Evolutionary conservation across 2,329 filamentous ascomycete genomes (phyloP).

Genomic region (Colletotrichum destructivum): DNA sequence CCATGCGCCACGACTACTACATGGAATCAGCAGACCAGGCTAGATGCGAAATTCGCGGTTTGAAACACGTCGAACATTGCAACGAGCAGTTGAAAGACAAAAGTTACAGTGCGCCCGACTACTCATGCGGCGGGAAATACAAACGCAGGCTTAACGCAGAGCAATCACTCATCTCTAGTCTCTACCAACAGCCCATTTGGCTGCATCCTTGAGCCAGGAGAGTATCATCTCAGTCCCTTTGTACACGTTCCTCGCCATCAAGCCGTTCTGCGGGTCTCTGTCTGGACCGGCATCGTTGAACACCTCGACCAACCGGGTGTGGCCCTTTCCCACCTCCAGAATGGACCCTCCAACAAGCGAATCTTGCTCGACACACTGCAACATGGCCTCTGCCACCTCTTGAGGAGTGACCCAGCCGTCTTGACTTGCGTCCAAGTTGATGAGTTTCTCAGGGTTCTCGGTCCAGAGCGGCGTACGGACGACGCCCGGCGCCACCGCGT

Average conservation of each 20-base stretch:
- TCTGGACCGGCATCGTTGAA: constrained; percentile 59
- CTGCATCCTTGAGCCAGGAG: constrained; percentile 46
- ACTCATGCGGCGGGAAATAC: too few species aligned
- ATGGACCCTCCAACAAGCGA: constrained; percentile 57
- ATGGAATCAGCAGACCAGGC: too few species aligned
- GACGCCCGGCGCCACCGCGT: constrained; percentile 59
- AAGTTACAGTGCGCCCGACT: neutral
- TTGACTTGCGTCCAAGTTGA: constrained; percentile 50
- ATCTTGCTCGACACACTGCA: constrained; percentile 54
- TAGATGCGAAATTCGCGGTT: too few species aligned
- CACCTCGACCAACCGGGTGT: constrained; percentile 51
- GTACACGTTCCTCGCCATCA: constrained; percentile 48
- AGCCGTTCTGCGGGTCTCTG: constrained; percentile 46
- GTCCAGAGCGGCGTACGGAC: constrained; percentile 63
- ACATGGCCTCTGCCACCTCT: constrained; percentile 62
- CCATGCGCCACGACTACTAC: too few species aligned
- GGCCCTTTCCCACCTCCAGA: constrained; percentile 55
- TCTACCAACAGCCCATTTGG: constrained; percentile 46
- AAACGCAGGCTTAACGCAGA: neutral
- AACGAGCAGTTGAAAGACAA: neutral
- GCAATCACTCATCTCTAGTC: neutral
- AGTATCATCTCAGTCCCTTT: constrained; percentile 49
- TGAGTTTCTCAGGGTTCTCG: constrained; percentile 60
- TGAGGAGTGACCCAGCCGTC: constrained; percentile 60
- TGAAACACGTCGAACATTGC: too few species aligned